Conservation (phyloP, 2,329 filamentous ascomycete species). For the Sphaerulina populicola region DNA sequence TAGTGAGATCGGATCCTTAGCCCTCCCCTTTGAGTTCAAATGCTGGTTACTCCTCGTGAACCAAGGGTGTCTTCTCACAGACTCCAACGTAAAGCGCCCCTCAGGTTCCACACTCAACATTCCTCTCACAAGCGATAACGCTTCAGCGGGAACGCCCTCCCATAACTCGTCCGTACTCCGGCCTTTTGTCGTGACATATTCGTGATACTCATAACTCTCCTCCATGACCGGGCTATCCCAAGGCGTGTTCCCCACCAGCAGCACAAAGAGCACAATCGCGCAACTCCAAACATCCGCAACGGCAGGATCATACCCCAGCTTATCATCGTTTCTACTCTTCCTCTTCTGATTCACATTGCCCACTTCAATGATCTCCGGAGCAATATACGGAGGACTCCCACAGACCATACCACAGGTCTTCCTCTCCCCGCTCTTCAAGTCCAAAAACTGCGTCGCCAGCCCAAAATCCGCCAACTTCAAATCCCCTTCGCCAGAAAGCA, state of each 20-base stretch:
- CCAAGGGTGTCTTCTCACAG: conserved; percentile 89
- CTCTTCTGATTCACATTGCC: conserved; percentile 42
- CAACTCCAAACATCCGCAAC: conserved; percentile 94
- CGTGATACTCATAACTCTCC: conserved; percentile 80
- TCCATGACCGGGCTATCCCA: conserved; percentile 82
- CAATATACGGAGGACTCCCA: conserved; percentile 93
- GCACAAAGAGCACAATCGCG: conserved; percentile 92
- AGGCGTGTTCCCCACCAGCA: conserved; percentile 91
- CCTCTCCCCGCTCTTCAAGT: conserved; percentile 60
- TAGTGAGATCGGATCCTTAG: conserved; percentile 70
- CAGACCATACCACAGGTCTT: conserved; percentile 85
- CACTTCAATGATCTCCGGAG: conserved; percentile 68
- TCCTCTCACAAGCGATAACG: conserved; percentile 74
- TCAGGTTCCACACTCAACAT: conserved; percentile 78
- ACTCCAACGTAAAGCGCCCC: conserved; percentile 73
- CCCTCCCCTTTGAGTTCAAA: conserved; percentile 62
- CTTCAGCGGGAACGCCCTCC: conserved; percentile 64
- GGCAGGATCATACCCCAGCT: conserved; percentile 63
- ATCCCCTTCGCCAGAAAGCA: conserved; percentile 74
- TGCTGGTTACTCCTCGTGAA: conserved; percentile 76
- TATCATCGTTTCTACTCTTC: conserved; percentile 41
- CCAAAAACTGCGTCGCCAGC: conserved; percentile 85
- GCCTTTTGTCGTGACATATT: conserved; percentile 74
- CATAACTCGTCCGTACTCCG: conserved; percentile 75
- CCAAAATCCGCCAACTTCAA: conserved; percentile 96